Base-by-base conservation (phyloP, 768 basidiomycete genomes). In the Pleurotus pulmonarius region DNA sequence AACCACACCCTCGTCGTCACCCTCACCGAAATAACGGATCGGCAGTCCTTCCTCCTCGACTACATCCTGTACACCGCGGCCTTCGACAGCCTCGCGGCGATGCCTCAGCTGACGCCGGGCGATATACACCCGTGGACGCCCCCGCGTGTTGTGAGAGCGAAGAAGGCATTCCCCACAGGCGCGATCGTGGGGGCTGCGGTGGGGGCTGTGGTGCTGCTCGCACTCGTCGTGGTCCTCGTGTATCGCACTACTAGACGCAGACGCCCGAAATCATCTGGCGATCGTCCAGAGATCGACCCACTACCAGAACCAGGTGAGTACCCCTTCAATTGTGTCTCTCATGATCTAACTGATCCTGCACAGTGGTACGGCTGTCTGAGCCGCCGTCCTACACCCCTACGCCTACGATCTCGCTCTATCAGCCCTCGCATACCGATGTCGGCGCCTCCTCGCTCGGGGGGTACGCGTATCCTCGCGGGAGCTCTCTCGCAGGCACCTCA, bases 11-110 rank as follows among this genome's bases (percentile, higher is more conserved):
- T 77, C 37, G 47, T 65, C 11, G 61, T 77, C 59, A 73, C 73
- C 58, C 59, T 76, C 45, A 74, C 71, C 20, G 64, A 73, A 9
- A 68, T 77, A 49, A 60, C 65, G 29, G 55, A 64, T 0, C 60
- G 65, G 13, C 64, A 69, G 53, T 64, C 70, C 2, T 53, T 75
- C 34, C 73, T 72, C 13, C 65, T 77, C 61, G 75, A 77, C 62
- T 73, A 74, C 49, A 63, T 78, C 39, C 56, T 70, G 3, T 78
- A 75, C 59, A 75, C 72, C 51, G 64, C 73, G 1, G 69, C 75
- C 9, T 68, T 66, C 49, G 49, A 64, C 16, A 67, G 61, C 44
- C 41, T 70, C 20, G 60, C 61, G 1, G 52, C 60, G 9, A 49
- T 68, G 40, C 63, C 64, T 34, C 25, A 5, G 5, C 51, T 53